Base-by-base conservation (phyloP, 495 filamentous ascomycete genomes). In the Penicillium atrosanguineum region DNA sequence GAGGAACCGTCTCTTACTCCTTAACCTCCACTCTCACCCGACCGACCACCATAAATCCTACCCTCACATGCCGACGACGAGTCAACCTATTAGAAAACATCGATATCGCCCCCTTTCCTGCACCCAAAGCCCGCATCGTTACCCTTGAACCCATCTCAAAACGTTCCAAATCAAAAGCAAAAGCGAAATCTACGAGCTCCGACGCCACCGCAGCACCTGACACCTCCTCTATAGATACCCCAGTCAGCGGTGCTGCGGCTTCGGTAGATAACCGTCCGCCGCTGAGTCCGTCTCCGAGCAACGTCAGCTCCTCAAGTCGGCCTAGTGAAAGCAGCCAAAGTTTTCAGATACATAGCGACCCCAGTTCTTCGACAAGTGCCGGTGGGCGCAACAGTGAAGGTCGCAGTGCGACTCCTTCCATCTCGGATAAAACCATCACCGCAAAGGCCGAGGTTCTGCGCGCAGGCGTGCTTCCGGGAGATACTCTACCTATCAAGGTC, bases 1-100 rank as follows among this genome's bases (percentile, higher is more conserved):
- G 91, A 59, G 94, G 95, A 19, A 90, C 89, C 14, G 90, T 98
- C 61, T 87, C 87, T 7, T 98, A 97, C 72, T 83, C 89, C 70
- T 81, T 97, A 61, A 89, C 88, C 16, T 85, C 93, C 40, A 97
- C 91, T 23, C 63, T 97, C 43, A 98, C 95, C 8, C 84, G 90
- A 46, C 94, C 95, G 6, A 92, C 88, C 0, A 87, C 92, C 14
- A 91, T 96, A 52, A 82, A 88, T 26, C 84, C 93, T 11, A 92
- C 85, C 6, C 76, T 84, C 8, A 87, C 80, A 36, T 91, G 87
- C 72, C 87, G 93, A 60, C 77, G 82, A 42, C 93, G 93, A 61
- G 77, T 98, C 47, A 84, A 83, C 38, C 71, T 97, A 15, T 67
- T 89, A 8, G 91, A 97, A 66, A 84, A 74, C 19, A 81, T 87